Conservation (phyloP, 2,329 filamentous ascomycete genomes). For the Fusarium sororula region DNA sequence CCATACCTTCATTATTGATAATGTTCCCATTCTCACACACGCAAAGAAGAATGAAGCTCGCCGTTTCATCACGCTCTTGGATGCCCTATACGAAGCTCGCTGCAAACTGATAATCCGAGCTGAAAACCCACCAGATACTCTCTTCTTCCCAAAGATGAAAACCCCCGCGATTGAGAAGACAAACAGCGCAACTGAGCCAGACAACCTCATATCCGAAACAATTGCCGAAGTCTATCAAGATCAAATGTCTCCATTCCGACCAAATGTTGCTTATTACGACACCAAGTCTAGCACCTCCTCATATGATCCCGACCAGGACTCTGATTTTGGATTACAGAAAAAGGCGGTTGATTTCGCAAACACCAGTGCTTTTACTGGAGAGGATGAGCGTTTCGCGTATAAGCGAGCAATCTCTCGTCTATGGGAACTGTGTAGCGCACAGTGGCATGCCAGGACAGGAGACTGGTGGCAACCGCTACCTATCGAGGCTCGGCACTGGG, state of each 20-base stretch:
- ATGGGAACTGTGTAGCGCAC: constrained; percentile 80
- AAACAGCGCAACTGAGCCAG: constrained; percentile 31
- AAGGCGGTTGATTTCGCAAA: constrained; percentile 71
- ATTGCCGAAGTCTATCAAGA: constrained; percentile 79
- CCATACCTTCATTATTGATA: constrained; percentile 79
- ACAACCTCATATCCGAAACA: constrained; percentile 56
- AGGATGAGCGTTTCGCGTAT: constrained; percentile 84
- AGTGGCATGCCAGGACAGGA: constrained; percentile 73
- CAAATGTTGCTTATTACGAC: constrained; percentile 77
- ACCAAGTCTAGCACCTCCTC: constrained; percentile 54
- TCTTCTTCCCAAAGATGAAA: constrained; percentile 77
- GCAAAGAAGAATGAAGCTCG: constrained; percentile 82
- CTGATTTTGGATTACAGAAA: constrained; percentile 59
- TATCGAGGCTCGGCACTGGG: constrained; percentile 72
- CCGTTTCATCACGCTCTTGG: constrained; percentile 81
- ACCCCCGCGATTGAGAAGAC: constrained; percentile 11
- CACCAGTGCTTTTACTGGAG: constrained; percentile 75
- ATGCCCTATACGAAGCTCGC: constrained; percentile 83
- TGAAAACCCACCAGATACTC: constrained; percentile 72
- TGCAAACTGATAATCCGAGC: constrained; percentile 79
- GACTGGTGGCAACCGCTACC: constrained; percentile 79
- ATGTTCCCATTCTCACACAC: constrained; percentile 72
- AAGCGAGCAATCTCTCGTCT: constrained; percentile 79
- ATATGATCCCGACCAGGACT: constrained; percentile 67
- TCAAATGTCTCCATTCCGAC: constrained; percentile 77